A percentile compares a stretch with the other conserved stretches of the same genome.
Evolutionary conservation across 352 stramenopile genomes (phyloP).

Genomic region (Globisporangium cylindrosporum): DNA sequence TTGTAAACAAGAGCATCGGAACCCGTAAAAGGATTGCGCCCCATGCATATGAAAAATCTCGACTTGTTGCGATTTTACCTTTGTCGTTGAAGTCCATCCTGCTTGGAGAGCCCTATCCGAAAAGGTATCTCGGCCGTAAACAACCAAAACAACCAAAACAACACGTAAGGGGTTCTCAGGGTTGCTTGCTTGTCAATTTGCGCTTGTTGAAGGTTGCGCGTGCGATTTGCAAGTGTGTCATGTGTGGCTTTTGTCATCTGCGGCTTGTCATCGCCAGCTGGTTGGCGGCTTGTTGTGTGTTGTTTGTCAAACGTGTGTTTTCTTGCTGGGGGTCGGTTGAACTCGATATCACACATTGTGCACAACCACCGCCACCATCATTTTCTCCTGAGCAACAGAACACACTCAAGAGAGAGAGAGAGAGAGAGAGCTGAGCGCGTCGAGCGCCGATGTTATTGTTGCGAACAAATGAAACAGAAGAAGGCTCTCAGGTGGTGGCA

Average conservation of each 20-base stretch:
- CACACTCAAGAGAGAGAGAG: neutral
- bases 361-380: conserved; percentile 2
- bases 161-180: neutral
- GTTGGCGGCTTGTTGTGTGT: neutral
- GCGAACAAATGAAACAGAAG: conserved; percentile 1
- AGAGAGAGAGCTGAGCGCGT: neutral
- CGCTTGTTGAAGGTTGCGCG: neutral
- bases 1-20: neutral
- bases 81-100: neutral
- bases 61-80: neutral
- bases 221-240: neutral
- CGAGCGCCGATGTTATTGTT: conserved; percentile 5
- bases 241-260: neutral
- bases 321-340: neutral
- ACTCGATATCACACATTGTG: neutral
- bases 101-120: neutral
- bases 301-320: neutral
- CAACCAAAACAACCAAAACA: neutral
- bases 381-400: neutral
- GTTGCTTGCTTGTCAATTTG: neutral
- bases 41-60: no score
- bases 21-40: neutral
- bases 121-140: neutral
- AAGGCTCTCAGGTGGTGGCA: neutral
- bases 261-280: conserved; percentile 1